Evolutionary conservation across 78 protist species (phyloP).

Genomic region (Monosiga brevicollis): DNA sequence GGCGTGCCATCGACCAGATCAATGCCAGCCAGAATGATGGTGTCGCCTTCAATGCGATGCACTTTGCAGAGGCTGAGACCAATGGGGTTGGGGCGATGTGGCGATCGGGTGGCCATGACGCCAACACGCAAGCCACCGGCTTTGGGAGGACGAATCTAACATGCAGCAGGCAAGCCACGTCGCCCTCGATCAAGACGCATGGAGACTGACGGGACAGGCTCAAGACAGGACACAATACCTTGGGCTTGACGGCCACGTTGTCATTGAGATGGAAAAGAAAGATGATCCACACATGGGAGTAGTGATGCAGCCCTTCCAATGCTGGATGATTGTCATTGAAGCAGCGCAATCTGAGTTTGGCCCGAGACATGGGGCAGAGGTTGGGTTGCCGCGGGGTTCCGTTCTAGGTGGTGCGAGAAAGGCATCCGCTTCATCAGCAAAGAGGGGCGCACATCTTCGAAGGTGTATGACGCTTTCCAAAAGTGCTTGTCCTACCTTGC

Average conservation of each 20-base stretch:
- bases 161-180: background rate
- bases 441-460: no score
- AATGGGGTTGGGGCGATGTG: slow-evolving; percentile 30
- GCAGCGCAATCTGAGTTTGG: slow-evolving; percentile 14
- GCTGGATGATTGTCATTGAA: slow-evolving; percentile 15
- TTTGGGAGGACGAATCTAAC: slow-evolving; percentile 3
- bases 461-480: no score
- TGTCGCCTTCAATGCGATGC: slow-evolving; percentile 27
- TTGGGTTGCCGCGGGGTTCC: slow-evolving; percentile 55
- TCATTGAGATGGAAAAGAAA: slow-evolving; percentile 49
- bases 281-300: slow-evolving; percentile 62
- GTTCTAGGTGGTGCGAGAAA: background rate
- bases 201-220: background rate
- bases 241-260: background rate
- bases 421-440: no score
- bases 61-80: slow-evolving; percentile 13
- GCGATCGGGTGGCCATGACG: slow-evolving; percentile 31
- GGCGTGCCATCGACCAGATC: slow-evolving; percentile 78
- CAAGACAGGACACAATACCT: background rate
- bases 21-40: slow-evolving; percentile 46
- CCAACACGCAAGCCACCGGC: slow-evolving; percentile 18
- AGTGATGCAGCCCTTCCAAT: slow-evolving; percentile 34
- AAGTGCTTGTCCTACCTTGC: background rate
- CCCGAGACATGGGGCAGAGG: slow-evolving; percentile 24
- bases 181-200: background rate